phyloP scores from a whole-genome alignment of 108 stramenopile species.

The Parmales sp. region DNA sequence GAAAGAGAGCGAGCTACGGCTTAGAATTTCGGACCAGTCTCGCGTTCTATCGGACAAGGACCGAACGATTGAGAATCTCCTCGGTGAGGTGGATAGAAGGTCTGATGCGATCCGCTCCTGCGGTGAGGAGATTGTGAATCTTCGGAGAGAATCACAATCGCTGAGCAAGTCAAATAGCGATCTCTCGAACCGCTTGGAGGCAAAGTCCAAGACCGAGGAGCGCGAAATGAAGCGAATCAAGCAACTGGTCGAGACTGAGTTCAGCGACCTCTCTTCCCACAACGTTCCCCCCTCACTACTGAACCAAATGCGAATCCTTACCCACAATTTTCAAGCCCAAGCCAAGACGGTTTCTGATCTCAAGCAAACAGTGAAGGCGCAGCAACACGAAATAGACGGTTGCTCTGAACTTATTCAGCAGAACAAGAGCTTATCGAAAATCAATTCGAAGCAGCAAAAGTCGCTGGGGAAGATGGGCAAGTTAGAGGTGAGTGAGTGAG shows the following conservation, averaged over 20 bases:
- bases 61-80: not conserved
- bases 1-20: not conserved
- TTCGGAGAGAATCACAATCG: slow-evolving; percentile 15
- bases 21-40: not conserved
- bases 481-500: no score
- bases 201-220: not conserved
- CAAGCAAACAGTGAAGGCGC: no score
- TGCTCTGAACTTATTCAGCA: no score
- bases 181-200: not conserved
- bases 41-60: not conserved
- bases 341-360: not conserved
- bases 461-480: slow-evolving; percentile 15
- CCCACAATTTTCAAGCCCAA: slow-evolving; percentile 9
- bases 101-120: slow-evolving; percentile 19
- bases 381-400: no score
- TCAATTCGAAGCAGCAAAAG: slow-evolving; percentile 14
- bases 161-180: slow-evolving; percentile 10
- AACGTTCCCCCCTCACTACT: slow-evolving; percentile 7
- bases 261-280: slow-evolving; percentile 13
- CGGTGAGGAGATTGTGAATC: slow-evolving; percentile 22
- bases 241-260: not conserved
- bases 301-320: slow-evolving; percentile 19
- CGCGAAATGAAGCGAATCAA: slow-evolving; percentile 11
- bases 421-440: not conserved
- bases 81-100: slow-evolving; percentile 21